phyloP scores from a whole-genome alignment of 2,329 filamentous ascomycete genomes.

The Diaporthe sp. region DNA sequence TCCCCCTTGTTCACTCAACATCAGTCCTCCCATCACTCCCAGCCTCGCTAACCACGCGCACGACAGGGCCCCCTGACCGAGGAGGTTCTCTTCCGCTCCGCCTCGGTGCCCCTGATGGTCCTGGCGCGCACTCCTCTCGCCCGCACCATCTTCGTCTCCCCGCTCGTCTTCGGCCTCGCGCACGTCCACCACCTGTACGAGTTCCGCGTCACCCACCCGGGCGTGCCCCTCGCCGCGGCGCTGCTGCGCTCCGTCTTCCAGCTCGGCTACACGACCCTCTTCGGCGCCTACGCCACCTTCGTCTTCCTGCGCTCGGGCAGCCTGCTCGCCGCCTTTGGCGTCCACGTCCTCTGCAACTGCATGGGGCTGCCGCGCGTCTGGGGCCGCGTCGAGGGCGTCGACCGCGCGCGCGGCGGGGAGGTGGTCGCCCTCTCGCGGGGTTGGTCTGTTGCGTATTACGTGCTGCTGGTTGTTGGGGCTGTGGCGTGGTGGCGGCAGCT shows the following conservation, averaged over 20 bases:
- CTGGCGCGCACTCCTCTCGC: constrained; percentile 71
- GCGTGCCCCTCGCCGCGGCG: constrained; percentile 72
- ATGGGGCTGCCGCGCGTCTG: constrained; percentile 90
- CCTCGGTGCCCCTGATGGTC: constrained; percentile 86
- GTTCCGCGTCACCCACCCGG: constrained; percentile 84
- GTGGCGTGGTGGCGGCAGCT: constrained; percentile 78
- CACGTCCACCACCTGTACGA: constrained; percentile 98
- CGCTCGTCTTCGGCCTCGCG: constrained; percentile 91
- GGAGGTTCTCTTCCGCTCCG: constrained; percentile 92
- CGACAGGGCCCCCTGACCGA: constrained; percentile 86
- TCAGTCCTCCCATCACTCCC: too few species aligned
- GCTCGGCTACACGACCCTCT: constrained; percentile 90
- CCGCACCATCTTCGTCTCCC: constrained; percentile 83
- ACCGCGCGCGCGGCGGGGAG: constrained; percentile 45
- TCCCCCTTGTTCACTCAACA: too few species aligned
- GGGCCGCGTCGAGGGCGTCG: constrained; percentile 75
- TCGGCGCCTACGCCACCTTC: constrained; percentile 93
- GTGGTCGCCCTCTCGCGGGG: constrained; percentile 4
- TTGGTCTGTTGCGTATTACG: constrained; percentile 87
- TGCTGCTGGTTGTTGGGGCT: constrained; percentile 79
- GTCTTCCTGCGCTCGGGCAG: constrained; percentile 88
- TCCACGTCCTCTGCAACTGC: constrained; percentile 93
- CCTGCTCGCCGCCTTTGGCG: constrained; percentile 78
- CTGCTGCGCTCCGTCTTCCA: constrained; percentile 84
- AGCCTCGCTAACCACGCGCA: too few species aligned